phyloP scores from a whole-genome alignment of 2,329 filamentous ascomycete species.

The Onygenales sp. region DNA sequence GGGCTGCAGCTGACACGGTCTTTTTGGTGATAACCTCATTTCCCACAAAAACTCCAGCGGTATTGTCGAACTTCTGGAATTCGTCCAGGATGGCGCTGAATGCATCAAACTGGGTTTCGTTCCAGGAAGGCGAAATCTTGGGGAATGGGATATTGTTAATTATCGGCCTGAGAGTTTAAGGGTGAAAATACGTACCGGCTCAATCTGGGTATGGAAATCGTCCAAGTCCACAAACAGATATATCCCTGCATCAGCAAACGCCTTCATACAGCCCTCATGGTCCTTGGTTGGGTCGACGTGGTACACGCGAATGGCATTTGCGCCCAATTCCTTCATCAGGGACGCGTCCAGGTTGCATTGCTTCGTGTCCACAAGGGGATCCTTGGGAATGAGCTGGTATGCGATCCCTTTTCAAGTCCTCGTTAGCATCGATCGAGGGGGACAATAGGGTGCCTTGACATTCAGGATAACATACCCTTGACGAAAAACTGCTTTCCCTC shows the following conservation, averaged over 20 bases:
- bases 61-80: conserved; percentile 69
- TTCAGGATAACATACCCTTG: conserved; percentile 51
- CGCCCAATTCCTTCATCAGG: conserved; percentile 70
- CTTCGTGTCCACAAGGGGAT: conserved; percentile 64
- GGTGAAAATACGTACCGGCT: conserved; percentile 23
- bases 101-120: conserved; percentile 56
- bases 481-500: conserved; percentile 76
- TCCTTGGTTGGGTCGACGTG: conserved; percentile 65
- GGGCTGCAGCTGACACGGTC: conserved; percentile 55
- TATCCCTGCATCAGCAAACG: conserved; percentile 70
- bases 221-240: conserved; percentile 76
- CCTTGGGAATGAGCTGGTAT: conserved; percentile 57
- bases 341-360: conserved; percentile 68
- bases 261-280: conserved; percentile 72
- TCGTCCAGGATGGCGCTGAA: conserved; percentile 67
- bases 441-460: background rate
- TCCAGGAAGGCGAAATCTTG: conserved; percentile 59
- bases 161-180: background rate
- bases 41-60: conserved; percentile 75
- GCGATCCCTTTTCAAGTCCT: conserved; percentile 47
- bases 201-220: conserved; percentile 37
- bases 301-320: conserved; percentile 81
- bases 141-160: background rate
- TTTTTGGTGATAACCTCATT: conserved; percentile 62
- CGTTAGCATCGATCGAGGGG: background rate